Base-by-base conservation (phyloP, 129 eudicot genomes). In the sunflower (Helianthus annuus) region DNA sequence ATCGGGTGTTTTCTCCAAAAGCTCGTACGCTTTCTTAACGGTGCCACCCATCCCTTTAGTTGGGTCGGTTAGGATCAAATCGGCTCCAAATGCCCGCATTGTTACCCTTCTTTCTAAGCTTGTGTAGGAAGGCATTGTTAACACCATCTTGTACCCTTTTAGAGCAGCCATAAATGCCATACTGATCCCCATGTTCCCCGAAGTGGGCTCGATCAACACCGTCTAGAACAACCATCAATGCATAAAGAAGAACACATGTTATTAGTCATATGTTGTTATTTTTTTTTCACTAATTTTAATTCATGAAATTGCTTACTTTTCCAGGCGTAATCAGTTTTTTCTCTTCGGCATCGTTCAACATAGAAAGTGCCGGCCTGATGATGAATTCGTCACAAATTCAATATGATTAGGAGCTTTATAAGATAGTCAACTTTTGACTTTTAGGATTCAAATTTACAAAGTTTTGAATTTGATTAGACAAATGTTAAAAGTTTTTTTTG, bases 141-240 rank as follows among this genome's bases (percentile, higher is more conserved):
- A 77, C 1, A 90, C 96, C 96, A 90, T 90, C 45, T 95, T 95
- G 96, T 95, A 94, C 17, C 99, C 99, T 87, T 94, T 94, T 81
- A 94, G 79, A 14, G 99, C 97, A 0, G 99, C 99, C 87, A 95
- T 95, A 77, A 95, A 95, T 1, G 99, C 99, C 99, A 90, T 86
- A 75, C 97, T 95, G 15, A 95, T 95, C 24, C 99, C 99, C 99
- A 95, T 95, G 69, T 95, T 95, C 13, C 99, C 99, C 0, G 97
- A 95, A 6, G 99, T 95, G 2, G 99, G 99, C 83, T 95, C 99
- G 27, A 95, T 90, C 82, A 95, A 71, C 61, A 90, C 96, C n/a
- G 97, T 88, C 99, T 95, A 71, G 32, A 53, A 16, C 48, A 17
- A 46, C 32, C 32, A 27, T 27, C 32, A 27, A 27, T 51, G 49